Base-by-base conservation (phyloP, 2,329 filamentous ascomycete genomes). In the Pseudogymnoascus sp. region DNA sequence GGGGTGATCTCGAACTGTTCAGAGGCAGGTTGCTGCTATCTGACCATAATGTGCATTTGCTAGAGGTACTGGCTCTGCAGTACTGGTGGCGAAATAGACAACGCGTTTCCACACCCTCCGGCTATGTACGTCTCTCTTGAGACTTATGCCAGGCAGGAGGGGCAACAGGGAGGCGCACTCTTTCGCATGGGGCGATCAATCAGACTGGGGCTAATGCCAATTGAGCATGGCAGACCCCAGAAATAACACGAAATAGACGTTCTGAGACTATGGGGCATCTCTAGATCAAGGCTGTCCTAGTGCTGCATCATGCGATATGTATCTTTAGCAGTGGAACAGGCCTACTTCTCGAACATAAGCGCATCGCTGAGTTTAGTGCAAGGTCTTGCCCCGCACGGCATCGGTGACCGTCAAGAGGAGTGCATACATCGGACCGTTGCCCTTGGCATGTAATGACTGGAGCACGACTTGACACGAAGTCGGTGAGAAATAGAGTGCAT, bases 401-500 rank as follows among this genome's bases (percentile, higher is more conserved):
- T 56, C 50, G 50, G 50, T 56, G 59, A 60, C 33, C 19, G 33
- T 60, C 35, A 60, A 60, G 35, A 60, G 38, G 35, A 60, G 59
- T 60, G 38, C 35, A 38, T 70, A 69, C 69, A 70, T 65, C 61
- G 63, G 62, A 69, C 56, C 61, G 59, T 66, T 61, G 66, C 66
- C 64, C 65, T 70, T 69, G 68, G 69, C 68, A 65, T 64, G 67
- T 68, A 71, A 71, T 63, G 71, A 73, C 68, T 74, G 72, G 72
- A 72, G 72, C 67, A 71, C 59, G 68, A 68, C 68, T 73, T 73
- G 72, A 73, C 72, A 74, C 72, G 72, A 73, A 72, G 72, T 71
- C 72, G 69, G 71, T 72, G 72, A 73, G 71, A 67, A 64, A 66
- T 67, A 67, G 66, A 69, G 65, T 74, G 72, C 72, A 74, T 73